Base-by-base conservation (phyloP, 1,284 basidiomycete species). In the Wallemia ichthyophaga region DNA sequence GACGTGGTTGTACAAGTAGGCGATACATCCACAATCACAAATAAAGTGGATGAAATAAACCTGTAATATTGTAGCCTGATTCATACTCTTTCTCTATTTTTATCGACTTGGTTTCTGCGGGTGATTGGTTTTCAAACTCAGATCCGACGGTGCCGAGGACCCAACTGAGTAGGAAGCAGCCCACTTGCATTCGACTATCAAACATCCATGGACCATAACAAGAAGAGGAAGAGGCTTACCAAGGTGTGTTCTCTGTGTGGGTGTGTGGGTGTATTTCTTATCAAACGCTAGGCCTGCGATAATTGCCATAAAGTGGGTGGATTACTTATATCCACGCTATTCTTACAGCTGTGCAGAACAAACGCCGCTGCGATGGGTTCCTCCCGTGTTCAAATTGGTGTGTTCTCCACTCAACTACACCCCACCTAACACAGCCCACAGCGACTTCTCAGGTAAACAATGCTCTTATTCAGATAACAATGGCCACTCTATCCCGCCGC, bases 351-450 rank as follows among this genome's bases (percentile, higher is more conserved):
- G 17, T 31, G 17, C 28, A 73, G 66, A 73, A 73, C 63, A 74
- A 74, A 65, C 66, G 73, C 57, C 66, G 73, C 15, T 74, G 73
- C 59, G 73, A 74, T 62, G 73, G 73, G 21, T 73, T 73, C 57
- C 69, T 72, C 0, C 73, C 73, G 1, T 74, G 73, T 63, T 71
- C 69, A 57, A 74, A 74, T 64, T 74, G 73, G 61, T 61, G 13
- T 55, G 61, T 32, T 26, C 7, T 27, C n/a, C n/a, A n/a, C n/a
- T n/a, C n/a, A n/a, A n/a, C n/a, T n/a, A n/a, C n/a, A n/a, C n/a
- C n/a, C n/a, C n/a, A n/a, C n/a, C n/a, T n/a, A n/a, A n/a, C n/a
- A 48, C 23, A 27, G 15, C 23, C 19, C 25, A 21, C 28, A 25
- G 60, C 66, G 73, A 74, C 64, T 73, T 74, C 61, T 71, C 71